These are phyloP conservation scores for Cryptosporidium sp. DNA, from an alignment of 169 alveolate species.

Conservation along the genomic window DNA sequence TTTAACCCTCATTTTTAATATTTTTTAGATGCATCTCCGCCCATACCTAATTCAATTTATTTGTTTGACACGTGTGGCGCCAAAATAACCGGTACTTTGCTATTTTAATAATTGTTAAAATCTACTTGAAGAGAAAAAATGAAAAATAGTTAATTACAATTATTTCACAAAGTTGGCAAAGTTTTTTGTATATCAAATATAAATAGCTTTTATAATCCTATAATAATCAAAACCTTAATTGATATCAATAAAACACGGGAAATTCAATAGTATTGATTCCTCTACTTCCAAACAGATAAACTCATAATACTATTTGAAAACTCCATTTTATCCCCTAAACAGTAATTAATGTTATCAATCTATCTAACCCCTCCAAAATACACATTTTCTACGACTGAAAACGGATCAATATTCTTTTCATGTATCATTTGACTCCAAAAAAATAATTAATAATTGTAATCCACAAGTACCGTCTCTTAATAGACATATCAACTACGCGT, in stretches of 20 bases:
- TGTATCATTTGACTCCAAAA: neutral
- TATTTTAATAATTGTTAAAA: too few relatives aligned
- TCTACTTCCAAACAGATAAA: too few relatives aligned
- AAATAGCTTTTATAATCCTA: too few relatives aligned
- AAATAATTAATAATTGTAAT: neutral
- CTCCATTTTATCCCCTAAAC: neutral
- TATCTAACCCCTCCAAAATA: neutral
- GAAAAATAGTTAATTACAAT: neutral
- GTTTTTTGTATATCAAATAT: too few relatives aligned
- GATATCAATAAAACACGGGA: neutral
- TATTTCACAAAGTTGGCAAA: neutral
- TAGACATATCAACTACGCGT: slow-evolving; percentile 74
- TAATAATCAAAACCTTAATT: neutral
- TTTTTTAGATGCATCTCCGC: slow-evolving; percentile 28
- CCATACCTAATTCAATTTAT: neutral
- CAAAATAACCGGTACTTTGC: neutral
- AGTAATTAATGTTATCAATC: neutral
- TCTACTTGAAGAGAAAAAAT: neutral
- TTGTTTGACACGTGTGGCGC: neutral
- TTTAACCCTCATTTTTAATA: neutral
- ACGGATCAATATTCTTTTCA: neutral
- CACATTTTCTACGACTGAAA: neutral
- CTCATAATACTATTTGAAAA: too few relatives aligned
- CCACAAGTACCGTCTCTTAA: slow-evolving; percentile 67
- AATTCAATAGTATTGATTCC: neutral